A percentile compares a stretch with the other conserved stretches of the same genome.
phyloP scores from a whole-genome alignment of 2,329 filamentous ascomycete genomes.

The Berkeleyomyces basicola region DNA sequence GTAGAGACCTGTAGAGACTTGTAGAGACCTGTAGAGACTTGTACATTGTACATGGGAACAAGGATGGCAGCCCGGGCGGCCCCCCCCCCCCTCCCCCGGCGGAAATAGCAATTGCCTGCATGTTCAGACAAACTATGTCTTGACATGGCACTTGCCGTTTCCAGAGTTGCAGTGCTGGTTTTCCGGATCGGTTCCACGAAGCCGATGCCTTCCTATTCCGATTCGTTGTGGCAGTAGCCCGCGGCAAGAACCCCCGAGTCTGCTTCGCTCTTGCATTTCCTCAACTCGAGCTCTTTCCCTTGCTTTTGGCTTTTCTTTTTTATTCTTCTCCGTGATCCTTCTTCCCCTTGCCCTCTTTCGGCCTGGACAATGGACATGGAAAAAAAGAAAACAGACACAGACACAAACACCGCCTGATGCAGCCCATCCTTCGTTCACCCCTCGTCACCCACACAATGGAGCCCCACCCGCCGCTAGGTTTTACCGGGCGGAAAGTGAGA shows the following conservation, averaged over 20 bases:
- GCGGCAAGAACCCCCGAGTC: too few relatives aligned
- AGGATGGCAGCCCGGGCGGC: too few relatives aligned
- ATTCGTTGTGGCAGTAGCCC: too few relatives aligned
- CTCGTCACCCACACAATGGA: too few relatives aligned
- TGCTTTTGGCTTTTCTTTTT: neutral
- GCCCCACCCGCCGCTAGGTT: too few relatives aligned
- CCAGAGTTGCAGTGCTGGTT: neutral
- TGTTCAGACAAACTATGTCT: neutral
- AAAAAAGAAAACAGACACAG: neutral
- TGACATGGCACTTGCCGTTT: neutral
- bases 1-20: too few relatives aligned
- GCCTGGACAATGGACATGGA: neutral
- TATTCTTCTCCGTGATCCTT: neutral
- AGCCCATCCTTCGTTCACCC: too few relatives aligned
- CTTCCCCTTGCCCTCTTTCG: neutral
- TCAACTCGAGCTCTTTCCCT: neutral
- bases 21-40: too few relatives aligned
- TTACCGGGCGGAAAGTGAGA: too few relatives aligned
- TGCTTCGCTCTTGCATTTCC: neutral
- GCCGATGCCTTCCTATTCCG: too few relatives aligned
- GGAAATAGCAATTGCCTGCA: neutral
- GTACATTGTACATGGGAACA: too few relatives aligned
- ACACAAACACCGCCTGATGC: neutral
- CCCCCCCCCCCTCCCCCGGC: neutral
- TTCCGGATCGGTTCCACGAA: too few relatives aligned